Conservation (phyloP, 768 basidiomycete species). For the Melanogaster broomeanus region DNA sequence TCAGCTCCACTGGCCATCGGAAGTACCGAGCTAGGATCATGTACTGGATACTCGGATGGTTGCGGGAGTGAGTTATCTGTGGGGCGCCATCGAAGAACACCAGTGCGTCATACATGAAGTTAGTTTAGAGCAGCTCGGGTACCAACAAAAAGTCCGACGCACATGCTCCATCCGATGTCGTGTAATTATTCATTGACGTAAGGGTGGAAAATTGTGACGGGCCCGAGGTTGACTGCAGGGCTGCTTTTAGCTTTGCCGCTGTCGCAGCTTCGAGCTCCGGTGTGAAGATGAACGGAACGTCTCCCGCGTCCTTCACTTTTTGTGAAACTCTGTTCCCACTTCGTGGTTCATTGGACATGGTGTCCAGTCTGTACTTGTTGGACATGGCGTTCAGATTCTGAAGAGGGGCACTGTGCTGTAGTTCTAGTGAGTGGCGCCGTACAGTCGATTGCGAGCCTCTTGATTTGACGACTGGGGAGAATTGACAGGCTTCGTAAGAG, state of each 20-base stretch:
- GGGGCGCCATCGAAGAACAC: constrained; percentile 1
- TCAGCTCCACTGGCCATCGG: constrained; percentile 4
- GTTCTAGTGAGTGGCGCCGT: constrained; percentile 23
- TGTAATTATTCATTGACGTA: constrained; percentile 24
- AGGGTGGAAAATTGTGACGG: constrained; percentile 14
- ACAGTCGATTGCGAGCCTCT: background rate
- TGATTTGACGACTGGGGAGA: constrained; percentile 2
- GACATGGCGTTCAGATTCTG: constrained; percentile 27
- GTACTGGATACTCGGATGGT: constrained; percentile 11
- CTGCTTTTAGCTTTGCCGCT: constrained; percentile 29
- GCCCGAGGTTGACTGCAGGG: constrained; percentile 17
- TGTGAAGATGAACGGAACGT: constrained; percentile 33
- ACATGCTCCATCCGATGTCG: constrained; percentile 25
- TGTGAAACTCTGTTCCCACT: constrained; percentile 9
- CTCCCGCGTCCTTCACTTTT: constrained; percentile 31
- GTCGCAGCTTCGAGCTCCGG: constrained; percentile 31
- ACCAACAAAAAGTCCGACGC: constrained; percentile 18
- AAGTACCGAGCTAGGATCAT: constrained; percentile 6
- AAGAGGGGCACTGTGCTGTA: constrained; percentile 16
- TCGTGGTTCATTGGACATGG: constrained; percentile 11
- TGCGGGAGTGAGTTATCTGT: constrained; percentile 8
- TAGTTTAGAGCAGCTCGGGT: background rate
- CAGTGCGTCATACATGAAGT: background rate
- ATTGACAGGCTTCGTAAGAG: constrained; percentile 4
- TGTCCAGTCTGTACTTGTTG: constrained; percentile 23